Conservation (phyloP, 2,329 filamentous ascomycete genomes). For the Colletotrichum simmondsii region DNA sequence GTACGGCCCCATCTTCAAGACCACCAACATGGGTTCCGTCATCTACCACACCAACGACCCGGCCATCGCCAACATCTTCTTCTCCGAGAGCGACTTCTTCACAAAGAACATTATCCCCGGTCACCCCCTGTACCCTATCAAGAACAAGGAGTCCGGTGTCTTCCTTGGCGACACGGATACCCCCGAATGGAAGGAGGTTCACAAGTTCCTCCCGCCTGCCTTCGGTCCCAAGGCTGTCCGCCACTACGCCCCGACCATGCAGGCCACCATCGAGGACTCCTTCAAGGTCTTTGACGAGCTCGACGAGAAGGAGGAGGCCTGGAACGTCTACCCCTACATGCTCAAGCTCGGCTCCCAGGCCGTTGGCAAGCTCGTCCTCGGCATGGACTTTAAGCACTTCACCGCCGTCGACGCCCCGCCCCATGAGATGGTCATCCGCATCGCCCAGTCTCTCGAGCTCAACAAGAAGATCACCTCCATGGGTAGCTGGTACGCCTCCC, state of each 20-base stretch:
- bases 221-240: constrained; percentile 69
- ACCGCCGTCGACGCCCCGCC: constrained; percentile 54
- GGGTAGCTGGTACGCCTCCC: constrained; percentile 64
- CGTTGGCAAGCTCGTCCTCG: constrained; percentile 56
- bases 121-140: constrained; percentile 58
- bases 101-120: constrained; percentile 63
- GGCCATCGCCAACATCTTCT: constrained; percentile 54
- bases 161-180: constrained; percentile 63
- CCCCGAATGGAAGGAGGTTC: constrained; percentile 60
- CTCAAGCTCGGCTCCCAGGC: constrained; percentile 59
- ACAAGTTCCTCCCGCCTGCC: constrained; percentile 72
- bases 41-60: constrained; percentile 64
- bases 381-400: constrained; percentile 59
- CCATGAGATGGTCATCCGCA: constrained; percentile 61
- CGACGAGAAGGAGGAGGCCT: constrained; percentile 57
- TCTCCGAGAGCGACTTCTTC: constrained; percentile 63
- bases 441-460: constrained; percentile 62
- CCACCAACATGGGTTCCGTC: constrained; percentile 60
- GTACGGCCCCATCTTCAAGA: constrained; percentile 63
- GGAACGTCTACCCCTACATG: constrained; percentile 62
- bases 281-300: constrained; percentile 63
- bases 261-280: constrained; percentile 60
- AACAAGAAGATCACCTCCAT: constrained; percentile 68
- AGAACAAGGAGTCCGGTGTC: constrained; percentile 52
- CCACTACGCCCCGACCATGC: constrained; percentile 71